Evolutionary conservation across 768 basidiomycete genomes (phyloP).

Genomic region (Termitomyces eurrhizus): DNA sequence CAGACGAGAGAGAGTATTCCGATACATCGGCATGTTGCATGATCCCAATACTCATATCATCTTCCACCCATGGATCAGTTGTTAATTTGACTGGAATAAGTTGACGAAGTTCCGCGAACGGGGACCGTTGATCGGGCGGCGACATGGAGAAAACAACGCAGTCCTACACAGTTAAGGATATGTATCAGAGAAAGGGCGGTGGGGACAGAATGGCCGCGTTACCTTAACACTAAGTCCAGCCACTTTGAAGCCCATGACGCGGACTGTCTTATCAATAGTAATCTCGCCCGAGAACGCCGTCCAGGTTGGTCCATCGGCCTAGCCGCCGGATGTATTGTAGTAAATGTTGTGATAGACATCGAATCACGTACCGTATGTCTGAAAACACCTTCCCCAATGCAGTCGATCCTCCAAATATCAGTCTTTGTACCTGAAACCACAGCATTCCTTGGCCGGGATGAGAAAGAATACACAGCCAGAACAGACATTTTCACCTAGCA

Average conservation of each 20-base stretch:
- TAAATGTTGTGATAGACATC: background rate
- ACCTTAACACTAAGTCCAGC: conserved; percentile 65
- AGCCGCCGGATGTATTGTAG: conserved; percentile 4
- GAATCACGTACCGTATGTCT: conserved; percentile 43
- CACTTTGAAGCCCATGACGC: conserved; percentile 60
- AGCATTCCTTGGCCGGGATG: conserved; percentile 34
- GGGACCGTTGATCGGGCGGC: conserved; percentile 51
- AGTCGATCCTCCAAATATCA: conserved; percentile 67
- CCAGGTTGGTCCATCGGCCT: conserved; percentile 67
- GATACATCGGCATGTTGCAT: background rate
- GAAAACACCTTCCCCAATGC: conserved; percentile 62
- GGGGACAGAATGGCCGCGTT: conserved; percentile 10
- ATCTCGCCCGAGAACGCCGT: conserved; percentile 63
- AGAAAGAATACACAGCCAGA: background rate
- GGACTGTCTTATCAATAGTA: conserved; percentile 40
- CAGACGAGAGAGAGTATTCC: conserved; percentile 12
- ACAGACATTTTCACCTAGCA: conserved; percentile 37
- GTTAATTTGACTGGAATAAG: conserved; percentile 61
- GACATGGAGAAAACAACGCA: conserved; percentile 58
- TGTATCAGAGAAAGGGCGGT: background rate
- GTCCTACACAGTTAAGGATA: conserved; percentile 39
- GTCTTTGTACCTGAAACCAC: conserved; percentile 51
- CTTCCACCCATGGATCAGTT: conserved; percentile 56
- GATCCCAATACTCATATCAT: conserved; percentile 30
- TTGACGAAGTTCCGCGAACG: conserved; percentile 57